A percentile compares a stretch with the other conserved stretches of the same genome.
These are phyloP conservation scores for Skeletonema grethae DNA, from an alignment of 108 stramenopile species.

Conservation along the genomic window DNA sequence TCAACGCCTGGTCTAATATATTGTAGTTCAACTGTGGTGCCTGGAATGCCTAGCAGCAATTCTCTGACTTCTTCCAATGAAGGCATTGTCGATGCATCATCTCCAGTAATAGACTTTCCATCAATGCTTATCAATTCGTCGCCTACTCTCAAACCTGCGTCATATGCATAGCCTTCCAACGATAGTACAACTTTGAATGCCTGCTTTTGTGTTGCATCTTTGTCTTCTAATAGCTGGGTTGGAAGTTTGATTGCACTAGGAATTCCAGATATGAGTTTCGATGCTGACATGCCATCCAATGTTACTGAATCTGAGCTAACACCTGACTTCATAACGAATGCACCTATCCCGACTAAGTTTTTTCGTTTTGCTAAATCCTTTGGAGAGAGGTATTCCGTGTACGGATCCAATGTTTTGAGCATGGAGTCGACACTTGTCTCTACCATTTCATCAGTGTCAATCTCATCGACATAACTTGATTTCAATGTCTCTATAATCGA, in stretches of 20 bases:
- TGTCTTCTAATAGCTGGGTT: background rate
- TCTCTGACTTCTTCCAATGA: conserved; percentile 2
- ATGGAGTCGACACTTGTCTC: background rate
- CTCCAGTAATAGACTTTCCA: background rate
- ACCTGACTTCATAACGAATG: background rate
- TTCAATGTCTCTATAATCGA: background rate
- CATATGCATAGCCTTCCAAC: background rate
- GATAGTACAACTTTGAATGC: background rate
- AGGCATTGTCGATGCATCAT: conserved; percentile 2
- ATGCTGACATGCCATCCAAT: background rate
- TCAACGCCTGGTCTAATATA: background rate
- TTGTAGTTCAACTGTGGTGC: background rate
- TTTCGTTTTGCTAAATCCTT: background rate
- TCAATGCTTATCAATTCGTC: background rate
- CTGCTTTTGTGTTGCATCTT: background rate
- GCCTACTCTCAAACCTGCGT: background rate
- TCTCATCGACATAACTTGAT: background rate
- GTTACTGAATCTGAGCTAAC: background rate
- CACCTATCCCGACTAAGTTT: background rate
- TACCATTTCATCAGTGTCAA: background rate
- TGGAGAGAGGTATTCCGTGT: background rate
- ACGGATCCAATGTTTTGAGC: background rate
- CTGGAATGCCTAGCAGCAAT: background rate
- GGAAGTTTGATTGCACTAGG: conserved; percentile 1
- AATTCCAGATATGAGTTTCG: background rate